A percentile compares a stretch with the other conserved stretches of the same genome.
phyloP scores from a whole-genome alignment of 2,329 filamentous ascomycete species.

The Penicillium sp. region DNA sequence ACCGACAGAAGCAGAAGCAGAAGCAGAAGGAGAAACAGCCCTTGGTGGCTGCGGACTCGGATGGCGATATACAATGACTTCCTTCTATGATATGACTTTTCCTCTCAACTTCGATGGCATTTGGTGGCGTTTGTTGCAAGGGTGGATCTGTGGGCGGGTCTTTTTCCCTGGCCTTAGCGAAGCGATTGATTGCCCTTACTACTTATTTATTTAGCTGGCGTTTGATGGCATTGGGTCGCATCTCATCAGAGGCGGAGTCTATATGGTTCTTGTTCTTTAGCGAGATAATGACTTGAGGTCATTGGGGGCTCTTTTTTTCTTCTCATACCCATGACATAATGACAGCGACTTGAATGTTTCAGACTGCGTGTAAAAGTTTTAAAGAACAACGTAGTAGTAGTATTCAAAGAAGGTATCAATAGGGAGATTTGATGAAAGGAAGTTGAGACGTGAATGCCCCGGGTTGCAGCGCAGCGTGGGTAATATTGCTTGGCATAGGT shows the following conservation, averaged over 20 bases:
- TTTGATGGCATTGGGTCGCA: constrained; percentile 2
- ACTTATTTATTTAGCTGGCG: not conserved
- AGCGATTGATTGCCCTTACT: not conserved
- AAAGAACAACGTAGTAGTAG: no score
- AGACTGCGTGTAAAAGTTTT: not conserved
- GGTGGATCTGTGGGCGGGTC: not conserved
- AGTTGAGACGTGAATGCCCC: not conserved
- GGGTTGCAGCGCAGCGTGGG: no score
- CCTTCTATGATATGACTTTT: constrained; percentile 17
- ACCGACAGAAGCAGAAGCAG: constrained; percentile 23
- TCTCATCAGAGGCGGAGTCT: constrained; percentile 5
- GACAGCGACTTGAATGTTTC: constrained; percentile 4
- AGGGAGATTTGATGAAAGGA: not conserved
- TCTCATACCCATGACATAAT: constrained; percentile 1
- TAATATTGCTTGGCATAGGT: no score
- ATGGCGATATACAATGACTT: constrained; percentile 30
- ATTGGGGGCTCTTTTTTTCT: not conserved
- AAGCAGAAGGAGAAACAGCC: constrained; percentile 30
- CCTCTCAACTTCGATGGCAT: constrained; percentile 6
- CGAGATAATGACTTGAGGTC: constrained; percentile 1
- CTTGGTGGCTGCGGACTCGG: constrained; percentile 26
- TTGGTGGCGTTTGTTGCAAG: not conserved
- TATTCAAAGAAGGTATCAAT: no score
- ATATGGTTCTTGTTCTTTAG: constrained; percentile 5
- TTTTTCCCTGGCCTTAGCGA: not conserved